A percentile compares a stretch with the other conserved stretches of the same genome.
Conservation (phyloP, 2,329 filamentous ascomycete genomes). For the Hypoxylon sp. region DNA sequence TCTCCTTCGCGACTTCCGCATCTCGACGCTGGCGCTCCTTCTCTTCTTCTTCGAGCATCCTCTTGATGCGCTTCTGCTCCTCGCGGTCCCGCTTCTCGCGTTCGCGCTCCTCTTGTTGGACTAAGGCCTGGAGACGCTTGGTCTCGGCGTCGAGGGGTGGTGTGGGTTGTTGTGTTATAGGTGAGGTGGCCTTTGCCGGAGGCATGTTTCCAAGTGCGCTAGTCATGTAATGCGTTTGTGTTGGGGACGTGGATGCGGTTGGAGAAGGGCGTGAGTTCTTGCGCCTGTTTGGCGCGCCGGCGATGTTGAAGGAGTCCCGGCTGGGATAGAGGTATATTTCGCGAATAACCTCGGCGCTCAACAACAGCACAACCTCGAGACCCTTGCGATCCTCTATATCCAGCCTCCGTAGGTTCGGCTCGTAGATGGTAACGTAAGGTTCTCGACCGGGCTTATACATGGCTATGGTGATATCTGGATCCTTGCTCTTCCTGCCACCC, state of each 20-base stretch:
- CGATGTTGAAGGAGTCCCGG: constrained; percentile 84
- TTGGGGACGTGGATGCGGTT: constrained; percentile 48
- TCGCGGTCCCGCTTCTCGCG: constrained; percentile 68
- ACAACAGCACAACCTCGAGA: constrained; percentile 82
- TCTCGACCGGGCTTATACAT: constrained; percentile 82
- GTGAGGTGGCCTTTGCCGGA: constrained; percentile 56
- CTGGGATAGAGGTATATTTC: constrained; percentile 76
- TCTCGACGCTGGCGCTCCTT: constrained; percentile 70
- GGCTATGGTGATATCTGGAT: constrained; percentile 95
- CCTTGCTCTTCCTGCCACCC: constrained; percentile 82
- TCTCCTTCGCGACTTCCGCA: constrained; percentile 81
- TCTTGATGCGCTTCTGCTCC: constrained; percentile 71
- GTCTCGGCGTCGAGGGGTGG: constrained; percentile 79
- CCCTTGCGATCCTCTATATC: constrained; percentile 96
- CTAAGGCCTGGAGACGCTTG: constrained; percentile 73
- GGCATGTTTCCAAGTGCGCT: constrained; percentile 62
- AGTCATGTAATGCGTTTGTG: constrained; percentile 57
- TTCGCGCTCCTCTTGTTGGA: constrained; percentile 69
- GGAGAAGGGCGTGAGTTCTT: constrained; percentile 62
- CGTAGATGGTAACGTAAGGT: constrained; percentile 82
- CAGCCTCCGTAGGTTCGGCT: constrained; percentile 90
- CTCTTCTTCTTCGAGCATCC: constrained; percentile 77
- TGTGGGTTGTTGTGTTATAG: constrained; percentile 49
- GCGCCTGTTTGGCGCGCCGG: constrained; percentile 59
- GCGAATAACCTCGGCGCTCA: constrained; percentile 74